These are phyloP conservation scores for barrel medic (Medicago truncatula) DNA, from an alignment of 306 rosid genomes.

Conservation along the genomic window DNA sequence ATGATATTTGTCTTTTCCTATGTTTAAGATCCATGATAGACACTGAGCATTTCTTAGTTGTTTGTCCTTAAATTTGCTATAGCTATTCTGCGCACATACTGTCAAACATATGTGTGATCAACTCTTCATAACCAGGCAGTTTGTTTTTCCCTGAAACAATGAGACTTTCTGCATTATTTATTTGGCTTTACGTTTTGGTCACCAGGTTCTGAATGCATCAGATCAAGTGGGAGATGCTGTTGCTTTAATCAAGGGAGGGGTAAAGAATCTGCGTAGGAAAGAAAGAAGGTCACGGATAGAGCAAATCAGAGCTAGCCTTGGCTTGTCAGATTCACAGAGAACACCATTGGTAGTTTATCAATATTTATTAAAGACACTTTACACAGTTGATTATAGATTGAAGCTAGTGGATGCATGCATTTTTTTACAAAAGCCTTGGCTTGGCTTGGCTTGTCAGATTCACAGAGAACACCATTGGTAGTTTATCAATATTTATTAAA, in stretches of 20 bases:
- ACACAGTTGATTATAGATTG: constrained; percentile 15
- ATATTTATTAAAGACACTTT: constrained; percentile 11
- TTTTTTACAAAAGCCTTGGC: too few relatives aligned
- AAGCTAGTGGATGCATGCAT: constrained; percentile 12
- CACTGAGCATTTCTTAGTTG: constrained; percentile 14
- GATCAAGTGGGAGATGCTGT: constrained; percentile 87
- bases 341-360: constrained; percentile 74
- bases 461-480: constrained; percentile 95
- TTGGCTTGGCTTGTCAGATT: constrained; percentile 98
- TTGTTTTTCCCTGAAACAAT: constrained; percentile 21
- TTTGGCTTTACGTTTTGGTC: constrained; percentile 37
- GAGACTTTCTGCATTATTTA: constrained; percentile 32
- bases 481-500: constrained; percentile 29
- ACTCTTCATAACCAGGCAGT: constrained; percentile 21
- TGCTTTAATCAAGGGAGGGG: constrained; percentile 87
- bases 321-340: constrained; percentile 97
- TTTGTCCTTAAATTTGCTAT: constrained; percentile 8
- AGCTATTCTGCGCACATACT: constrained; percentile 20
- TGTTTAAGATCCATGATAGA: constrained; percentile 3
- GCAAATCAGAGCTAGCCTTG: constrained; percentile 98
- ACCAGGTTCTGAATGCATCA: constrained; percentile 55
- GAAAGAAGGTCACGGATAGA: constrained; percentile 93
- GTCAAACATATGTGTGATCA: constrained; percentile 25
- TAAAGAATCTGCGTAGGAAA: constrained; percentile 79
- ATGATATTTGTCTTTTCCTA: constrained; percentile 12